These are phyloP conservation scores for Trichothecium roseum DNA, from an alignment of 2,329 filamentous ascomycete genomes.

Conservation along the genomic window DNA sequence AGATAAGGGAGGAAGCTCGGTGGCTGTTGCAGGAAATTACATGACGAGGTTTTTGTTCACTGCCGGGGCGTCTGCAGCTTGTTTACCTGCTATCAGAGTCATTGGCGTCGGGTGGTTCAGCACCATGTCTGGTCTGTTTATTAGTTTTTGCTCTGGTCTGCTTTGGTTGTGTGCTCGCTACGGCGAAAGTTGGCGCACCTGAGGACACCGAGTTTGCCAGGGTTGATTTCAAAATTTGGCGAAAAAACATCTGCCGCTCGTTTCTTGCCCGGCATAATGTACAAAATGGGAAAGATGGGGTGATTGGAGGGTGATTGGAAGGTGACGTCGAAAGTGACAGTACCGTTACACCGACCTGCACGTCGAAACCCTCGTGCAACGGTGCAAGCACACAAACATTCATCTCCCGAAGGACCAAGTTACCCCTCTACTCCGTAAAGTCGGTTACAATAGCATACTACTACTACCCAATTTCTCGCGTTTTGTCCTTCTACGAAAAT, in stretches of 20 bases:
- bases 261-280: too few relatives aligned
- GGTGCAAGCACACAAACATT: too few relatives aligned
- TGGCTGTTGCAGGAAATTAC: constrained; percentile 68
- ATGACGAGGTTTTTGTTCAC: constrained; percentile 64
- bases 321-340: too few relatives aligned
- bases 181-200: constrained; percentile 10
- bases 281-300: too few relatives aligned
- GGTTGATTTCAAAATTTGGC: constrained; percentile 1
- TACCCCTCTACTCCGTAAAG: too few relatives aligned
- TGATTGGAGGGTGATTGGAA: too few relatives aligned
- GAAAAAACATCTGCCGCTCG: not conserved
- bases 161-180: constrained; percentile 8
- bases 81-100: constrained; percentile 55
- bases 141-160: constrained; percentile 8
- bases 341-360: too few relatives aligned
- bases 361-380: too few relatives aligned
- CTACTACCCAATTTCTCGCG: too few relatives aligned
- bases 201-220: not conserved
- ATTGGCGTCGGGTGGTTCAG: constrained; percentile 72
- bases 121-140: constrained; percentile 30
- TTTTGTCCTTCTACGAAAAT: too few relatives aligned
- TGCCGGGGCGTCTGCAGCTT: constrained; percentile 54
- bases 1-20: constrained; percentile 38
- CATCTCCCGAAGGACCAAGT: too few relatives aligned
- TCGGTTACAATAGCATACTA: too few relatives aligned